A percentile compares a stretch with the other conserved stretches of the same genome.
phyloP scores from a whole-genome alignment of 177 flowering plant species.

The Vitis hybrid region DNA sequence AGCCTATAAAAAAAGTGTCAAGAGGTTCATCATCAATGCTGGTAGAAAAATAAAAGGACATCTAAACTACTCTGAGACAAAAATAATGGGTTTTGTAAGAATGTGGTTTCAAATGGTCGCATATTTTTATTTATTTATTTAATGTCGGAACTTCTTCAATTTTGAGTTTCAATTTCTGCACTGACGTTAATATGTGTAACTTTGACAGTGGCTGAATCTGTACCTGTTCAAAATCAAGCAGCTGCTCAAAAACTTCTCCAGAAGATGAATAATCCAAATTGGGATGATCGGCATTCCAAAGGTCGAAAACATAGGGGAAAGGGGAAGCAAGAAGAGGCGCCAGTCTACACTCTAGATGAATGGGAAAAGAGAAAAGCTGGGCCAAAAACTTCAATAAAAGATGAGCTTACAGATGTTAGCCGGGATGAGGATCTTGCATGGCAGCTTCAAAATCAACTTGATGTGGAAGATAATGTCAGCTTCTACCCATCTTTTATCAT shows the following conservation, averaged over 20 bases:
- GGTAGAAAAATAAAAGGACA: no score
- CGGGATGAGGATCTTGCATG: constrained; percentile 84
- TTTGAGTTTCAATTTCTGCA: not conserved
- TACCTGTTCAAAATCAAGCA: constrained; percentile 90
- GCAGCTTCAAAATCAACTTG: constrained; percentile 84
- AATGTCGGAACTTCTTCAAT: not conserved
- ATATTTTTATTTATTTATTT: not conserved
- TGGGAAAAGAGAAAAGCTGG: constrained; percentile 74
- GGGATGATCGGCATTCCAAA: constrained; percentile 27
- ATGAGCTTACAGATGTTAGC: constrained; percentile 31
- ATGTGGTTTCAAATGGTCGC: not conserved
- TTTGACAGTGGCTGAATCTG: constrained; percentile 57
- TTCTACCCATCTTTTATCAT: constrained; percentile 4
- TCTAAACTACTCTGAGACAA: not conserved
- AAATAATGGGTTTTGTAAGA: no score
- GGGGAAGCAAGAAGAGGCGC: constrained; percentile 53
- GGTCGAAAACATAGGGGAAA: constrained; percentile 57
- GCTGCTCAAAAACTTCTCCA: constrained; percentile 89
- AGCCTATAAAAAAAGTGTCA: no score
- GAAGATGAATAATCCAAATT: constrained; percentile 56
- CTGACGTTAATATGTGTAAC: constrained; percentile 9
- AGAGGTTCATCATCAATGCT: no score
- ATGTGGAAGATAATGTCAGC: constrained; percentile 71
- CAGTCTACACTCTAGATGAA: constrained; percentile 71
- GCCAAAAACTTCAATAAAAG: constrained; percentile 16